Evolutionary conservation across 495 filamentous ascomycete species (phyloP).

Genomic region (Darksidea phi): DNA sequence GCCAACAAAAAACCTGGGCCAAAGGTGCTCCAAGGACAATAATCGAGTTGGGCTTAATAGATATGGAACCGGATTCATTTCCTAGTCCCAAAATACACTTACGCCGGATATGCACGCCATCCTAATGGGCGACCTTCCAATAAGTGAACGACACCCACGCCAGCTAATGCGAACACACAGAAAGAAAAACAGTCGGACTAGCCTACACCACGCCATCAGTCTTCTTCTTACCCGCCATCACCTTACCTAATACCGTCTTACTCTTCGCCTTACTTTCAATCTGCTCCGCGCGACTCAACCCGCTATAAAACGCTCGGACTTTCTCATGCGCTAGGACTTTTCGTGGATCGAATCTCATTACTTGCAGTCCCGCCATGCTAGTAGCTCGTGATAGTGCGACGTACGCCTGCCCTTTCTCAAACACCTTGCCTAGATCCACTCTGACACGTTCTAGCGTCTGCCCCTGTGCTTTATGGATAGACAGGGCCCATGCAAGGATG

Average conservation of each 20-base stretch:
- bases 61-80: too few relatives aligned
- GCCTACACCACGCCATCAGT: neutral
- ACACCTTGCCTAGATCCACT: constrained; percentile 86
- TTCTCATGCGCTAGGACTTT: constrained; percentile 94
- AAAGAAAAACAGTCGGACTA: too few relatives aligned
- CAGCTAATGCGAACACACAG: too few relatives aligned
- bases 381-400: constrained; percentile 84
- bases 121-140: too few relatives aligned
- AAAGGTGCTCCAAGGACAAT: too few relatives aligned
- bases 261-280: constrained; percentile 17
- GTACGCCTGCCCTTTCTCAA: constrained; percentile 92
- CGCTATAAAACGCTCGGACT: constrained; percentile 80
- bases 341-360: constrained; percentile 78
- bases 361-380: constrained; percentile 81
- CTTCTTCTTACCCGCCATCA: constrained; percentile 15
- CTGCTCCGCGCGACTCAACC: constrained; percentile 59
- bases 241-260: constrained; percentile 13
- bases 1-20: too few relatives aligned
- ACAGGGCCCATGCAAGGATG: constrained; percentile 94
- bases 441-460: constrained; percentile 94
- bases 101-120: too few relatives aligned
- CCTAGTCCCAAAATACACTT: too few relatives aligned
- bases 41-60: too few relatives aligned
- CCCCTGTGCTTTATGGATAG: constrained; percentile 97
- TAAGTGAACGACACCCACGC: too few relatives aligned